Percentiles rank a stretch among this genome's conserved stretches.
Evolutionary conservation across 1,284 basidiomycete species (phyloP).

Genomic region (Microbotryum lychnidis-dioicae): DNA sequence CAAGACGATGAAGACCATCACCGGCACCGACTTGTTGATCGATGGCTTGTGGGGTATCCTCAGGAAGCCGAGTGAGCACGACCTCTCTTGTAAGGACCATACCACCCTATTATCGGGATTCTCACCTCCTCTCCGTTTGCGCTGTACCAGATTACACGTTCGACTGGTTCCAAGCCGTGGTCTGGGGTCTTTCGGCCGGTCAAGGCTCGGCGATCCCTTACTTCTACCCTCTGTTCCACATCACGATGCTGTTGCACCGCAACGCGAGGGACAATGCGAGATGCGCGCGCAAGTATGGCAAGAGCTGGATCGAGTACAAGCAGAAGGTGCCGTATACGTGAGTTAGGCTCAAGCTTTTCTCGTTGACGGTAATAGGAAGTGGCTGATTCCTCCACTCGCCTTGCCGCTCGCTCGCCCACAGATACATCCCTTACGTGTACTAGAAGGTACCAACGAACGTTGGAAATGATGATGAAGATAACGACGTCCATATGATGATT

Average conservation of each 20-base stretch:
- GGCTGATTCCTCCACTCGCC: background rate
- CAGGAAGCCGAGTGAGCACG: constrained; percentile 63
- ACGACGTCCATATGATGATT: too few species aligned
- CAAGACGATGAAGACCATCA: constrained; percentile 82
- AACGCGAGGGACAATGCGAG: constrained; percentile 85
- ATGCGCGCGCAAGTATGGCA: constrained; percentile 78
- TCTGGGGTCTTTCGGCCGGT: constrained; percentile 84
- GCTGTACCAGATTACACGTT: constrained; percentile 46
- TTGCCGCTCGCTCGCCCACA: background rate
- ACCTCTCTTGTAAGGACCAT: too few species aligned
- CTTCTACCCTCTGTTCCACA: constrained; percentile 91
- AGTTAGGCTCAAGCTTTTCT: background rate
- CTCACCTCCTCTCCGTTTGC: constrained; percentile 3
- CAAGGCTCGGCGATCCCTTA: constrained; percentile 79
- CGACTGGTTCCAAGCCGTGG: constrained; percentile 79
- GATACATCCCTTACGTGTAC: constrained; percentile 35
- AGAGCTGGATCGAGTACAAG: constrained; percentile 89
- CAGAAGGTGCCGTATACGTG: constrained; percentile 41
- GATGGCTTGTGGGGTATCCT: constrained; percentile 85
- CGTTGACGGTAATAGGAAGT: background rate
- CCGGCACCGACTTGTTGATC: constrained; percentile 60
- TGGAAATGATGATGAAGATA: too few species aligned
- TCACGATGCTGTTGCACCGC: constrained; percentile 77
- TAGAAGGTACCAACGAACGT: background rate
- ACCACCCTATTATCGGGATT: constrained; percentile 14